Conservation (phyloP, 345 rosid species). For the Salix arbutifolia region DNA sequence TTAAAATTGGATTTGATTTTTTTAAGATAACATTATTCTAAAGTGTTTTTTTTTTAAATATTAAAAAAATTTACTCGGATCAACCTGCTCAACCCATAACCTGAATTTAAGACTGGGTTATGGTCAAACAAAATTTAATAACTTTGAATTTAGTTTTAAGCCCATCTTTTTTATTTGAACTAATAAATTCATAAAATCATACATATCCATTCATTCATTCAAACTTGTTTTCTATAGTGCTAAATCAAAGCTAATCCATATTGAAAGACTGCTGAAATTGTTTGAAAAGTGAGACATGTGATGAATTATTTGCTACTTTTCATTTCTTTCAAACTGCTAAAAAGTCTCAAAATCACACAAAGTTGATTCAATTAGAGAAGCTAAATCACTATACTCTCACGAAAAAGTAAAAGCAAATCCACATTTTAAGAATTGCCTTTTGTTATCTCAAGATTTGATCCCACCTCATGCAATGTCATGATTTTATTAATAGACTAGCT, state of each 20-base stretch:
- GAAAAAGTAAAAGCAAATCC: not conserved
- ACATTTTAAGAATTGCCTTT: not conserved
- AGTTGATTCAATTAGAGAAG: not conserved
- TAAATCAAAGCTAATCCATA: not conserved
- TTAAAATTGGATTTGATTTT: no score
- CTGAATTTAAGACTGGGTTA: rapidly evolving
- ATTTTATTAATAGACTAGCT: not conserved
- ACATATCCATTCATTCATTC: not conserved
- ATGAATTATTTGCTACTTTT: not conserved
- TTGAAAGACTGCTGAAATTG: not conserved
- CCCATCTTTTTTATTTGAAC: not conserved
- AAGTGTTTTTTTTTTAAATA: no score
- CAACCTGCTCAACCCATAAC: no score
- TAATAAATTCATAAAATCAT: not conserved
- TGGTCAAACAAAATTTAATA: no score
- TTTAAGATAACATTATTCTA: no score
- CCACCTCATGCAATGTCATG: not conserved
- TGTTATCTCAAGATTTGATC: not conserved
- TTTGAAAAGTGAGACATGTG: not conserved
- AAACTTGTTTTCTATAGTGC: not conserved
- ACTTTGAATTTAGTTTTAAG: no score
- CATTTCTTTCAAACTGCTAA: not conserved
- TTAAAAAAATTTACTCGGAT: rapidly evolving
- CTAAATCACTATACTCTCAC: not conserved
- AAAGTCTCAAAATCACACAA: not conserved